Conservation (phyloP, 257 asterid genomes). For the Nicotiana benthamiana region DNA sequence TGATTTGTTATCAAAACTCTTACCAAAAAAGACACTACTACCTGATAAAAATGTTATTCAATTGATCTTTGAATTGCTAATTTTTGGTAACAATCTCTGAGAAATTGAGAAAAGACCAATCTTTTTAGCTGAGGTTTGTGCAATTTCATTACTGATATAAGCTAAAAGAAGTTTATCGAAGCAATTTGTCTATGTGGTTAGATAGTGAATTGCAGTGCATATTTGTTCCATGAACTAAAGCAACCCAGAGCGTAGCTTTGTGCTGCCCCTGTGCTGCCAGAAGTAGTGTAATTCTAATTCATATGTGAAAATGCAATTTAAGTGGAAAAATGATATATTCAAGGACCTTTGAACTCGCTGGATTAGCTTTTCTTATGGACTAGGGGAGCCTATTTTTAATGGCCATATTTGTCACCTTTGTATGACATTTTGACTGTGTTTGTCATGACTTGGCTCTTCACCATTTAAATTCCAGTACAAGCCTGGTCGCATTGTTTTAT, state of each 20-base stretch:
- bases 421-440: background rate
- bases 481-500: background rate
- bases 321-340: background rate
- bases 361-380: background rate
- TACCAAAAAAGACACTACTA: background rate
- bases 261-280: conserved; percentile 1
- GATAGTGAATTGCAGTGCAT: background rate
- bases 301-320: background rate
- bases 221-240: background rate
- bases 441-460: background rate
- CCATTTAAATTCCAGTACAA: background rate
- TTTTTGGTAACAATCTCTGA: background rate
- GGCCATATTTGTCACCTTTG: background rate
- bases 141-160: background rate
- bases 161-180: background rate
- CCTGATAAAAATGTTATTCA: background rate
- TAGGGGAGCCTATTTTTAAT: background rate
- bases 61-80: background rate
- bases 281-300: background rate
- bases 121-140: background rate
- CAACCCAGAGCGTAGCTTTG: background rate
- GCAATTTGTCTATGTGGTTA: background rate
- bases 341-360: background rate
- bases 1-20: background rate
- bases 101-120: background rate